Evolutionary conservation across 306 rosid species (phyloP).

Genomic region (Medicago lupulina): DNA sequence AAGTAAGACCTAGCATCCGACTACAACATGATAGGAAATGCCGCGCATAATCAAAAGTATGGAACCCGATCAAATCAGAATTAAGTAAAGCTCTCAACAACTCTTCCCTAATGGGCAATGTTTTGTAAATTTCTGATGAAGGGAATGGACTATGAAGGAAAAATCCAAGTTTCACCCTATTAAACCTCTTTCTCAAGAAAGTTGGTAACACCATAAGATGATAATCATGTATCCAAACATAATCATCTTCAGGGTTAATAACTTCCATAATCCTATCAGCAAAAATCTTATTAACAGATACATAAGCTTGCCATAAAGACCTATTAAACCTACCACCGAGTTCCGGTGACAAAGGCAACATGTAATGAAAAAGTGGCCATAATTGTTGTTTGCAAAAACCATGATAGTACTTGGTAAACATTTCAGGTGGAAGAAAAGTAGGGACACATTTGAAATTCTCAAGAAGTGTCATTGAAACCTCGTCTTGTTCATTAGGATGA

Average conservation of each 20-base stretch:
- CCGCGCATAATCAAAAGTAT: constrained; percentile 84
- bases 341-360: constrained; percentile 79
- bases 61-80: constrained; percentile 85
- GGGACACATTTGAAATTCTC: constrained; percentile 78
- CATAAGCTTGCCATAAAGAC: constrained; percentile 79
- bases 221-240: constrained; percentile 89
- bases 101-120: constrained; percentile 83
- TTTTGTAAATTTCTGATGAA: constrained; percentile 78
- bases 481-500: constrained; percentile 77
- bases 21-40: constrained; percentile 89
- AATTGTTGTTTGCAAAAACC: constrained; percentile 84
- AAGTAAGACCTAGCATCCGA: constrained; percentile 80
- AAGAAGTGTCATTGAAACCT: constrained; percentile 73
- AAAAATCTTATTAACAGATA: constrained; percentile 78
- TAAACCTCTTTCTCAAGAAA: constrained; percentile 85
- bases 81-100: constrained; percentile 77
- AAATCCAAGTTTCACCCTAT: constrained; percentile 78
- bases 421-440: constrained; percentile 71
- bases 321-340: constrained; percentile 84
- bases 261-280: constrained; percentile 93
- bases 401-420: constrained; percentile 70
- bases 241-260: constrained; percentile 85
- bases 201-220: constrained; percentile 88
- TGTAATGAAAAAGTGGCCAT: constrained; percentile 91
- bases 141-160: constrained; percentile 90